These are phyloP conservation scores for Ceratobasidium theobromae DNA, from an alignment of 1,284 basidiomycete species.

Conservation along the genomic window DNA sequence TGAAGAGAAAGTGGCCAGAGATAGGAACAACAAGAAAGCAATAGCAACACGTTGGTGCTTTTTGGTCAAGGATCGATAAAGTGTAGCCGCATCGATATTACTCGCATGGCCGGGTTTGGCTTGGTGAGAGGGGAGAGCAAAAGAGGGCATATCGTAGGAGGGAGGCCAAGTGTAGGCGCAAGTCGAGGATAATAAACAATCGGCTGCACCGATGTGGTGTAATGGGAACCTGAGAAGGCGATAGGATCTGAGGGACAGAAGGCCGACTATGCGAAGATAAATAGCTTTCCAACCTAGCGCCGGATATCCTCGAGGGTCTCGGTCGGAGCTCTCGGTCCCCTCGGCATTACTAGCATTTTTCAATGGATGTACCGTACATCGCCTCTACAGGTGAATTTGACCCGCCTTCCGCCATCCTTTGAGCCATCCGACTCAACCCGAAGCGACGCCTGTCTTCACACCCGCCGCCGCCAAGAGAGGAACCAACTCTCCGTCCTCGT, in stretches of 20 bases:
- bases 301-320: too few relatives aligned
- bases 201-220: slow-evolving; percentile 8
- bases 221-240: not conserved
- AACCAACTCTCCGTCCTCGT: slow-evolving; percentile 50
- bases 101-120: not conserved
- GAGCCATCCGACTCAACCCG: slow-evolving; percentile 7
- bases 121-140: slow-evolving; percentile 2
- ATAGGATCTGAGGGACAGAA: not conserved
- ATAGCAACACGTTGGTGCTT: slow-evolving; percentile 32
- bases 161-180: not conserved
- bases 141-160: not conserved
- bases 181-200: slow-evolving; percentile 1
- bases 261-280: not conserved
- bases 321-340: not conserved
- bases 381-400: too few relatives aligned
- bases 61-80: slow-evolving; percentile 8
- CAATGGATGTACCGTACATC: too few relatives aligned
- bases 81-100: not conserved
- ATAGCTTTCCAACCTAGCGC: slow-evolving; percentile 14
- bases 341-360: too few relatives aligned
- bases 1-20: slow-evolving; percentile 23
- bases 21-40: slow-evolving; percentile 29
- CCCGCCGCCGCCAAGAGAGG: slow-evolving; percentile 37
- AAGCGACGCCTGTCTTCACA: slow-evolving; percentile 28
- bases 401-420: too few relatives aligned